Conservation (phyloP, 176 grass and related monocot species). For the Zea luxurians region DNA sequence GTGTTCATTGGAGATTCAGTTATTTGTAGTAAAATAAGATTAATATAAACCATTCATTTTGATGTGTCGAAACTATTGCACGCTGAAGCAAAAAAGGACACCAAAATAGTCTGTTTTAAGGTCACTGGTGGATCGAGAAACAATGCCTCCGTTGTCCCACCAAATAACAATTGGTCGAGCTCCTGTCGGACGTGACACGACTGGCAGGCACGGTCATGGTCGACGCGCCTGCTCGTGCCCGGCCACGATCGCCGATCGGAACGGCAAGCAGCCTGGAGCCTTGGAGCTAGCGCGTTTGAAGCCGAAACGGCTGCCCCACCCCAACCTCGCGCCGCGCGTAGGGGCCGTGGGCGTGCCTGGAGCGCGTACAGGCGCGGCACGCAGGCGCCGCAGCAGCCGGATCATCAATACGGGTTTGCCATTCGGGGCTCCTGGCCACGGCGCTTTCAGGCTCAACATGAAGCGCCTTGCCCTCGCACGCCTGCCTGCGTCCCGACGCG, state of each 20-base stretch:
- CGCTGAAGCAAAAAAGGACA: too few relatives aligned
- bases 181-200: neutral
- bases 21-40: too few relatives aligned
- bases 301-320: neutral
- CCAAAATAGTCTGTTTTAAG: too few relatives aligned
- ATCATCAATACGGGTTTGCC: slow-evolving; percentile 33
- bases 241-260: neutral
- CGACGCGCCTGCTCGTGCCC: neutral
- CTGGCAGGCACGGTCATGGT: neutral
- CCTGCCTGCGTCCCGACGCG: neutral
- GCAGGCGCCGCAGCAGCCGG: neutral
- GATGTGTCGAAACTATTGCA: too few relatives aligned
- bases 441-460: slow-evolving; percentile 38
- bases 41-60: too few relatives aligned
- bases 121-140: too few relatives aligned
- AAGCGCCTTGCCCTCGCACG: slow-evolving; percentile 10
- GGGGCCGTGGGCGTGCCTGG: neutral
- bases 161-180: neutral
- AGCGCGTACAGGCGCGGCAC: neutral
- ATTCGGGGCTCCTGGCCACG: slow-evolving; percentile 3
- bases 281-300: neutral
- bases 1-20: too few relatives aligned
- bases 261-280: neutral
- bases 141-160: too few relatives aligned
- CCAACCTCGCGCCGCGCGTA: neutral